Base-by-base conservation (phyloP, 2,329 filamentous ascomycete genomes). In the Arthrobotrys pseudoclavata region DNA sequence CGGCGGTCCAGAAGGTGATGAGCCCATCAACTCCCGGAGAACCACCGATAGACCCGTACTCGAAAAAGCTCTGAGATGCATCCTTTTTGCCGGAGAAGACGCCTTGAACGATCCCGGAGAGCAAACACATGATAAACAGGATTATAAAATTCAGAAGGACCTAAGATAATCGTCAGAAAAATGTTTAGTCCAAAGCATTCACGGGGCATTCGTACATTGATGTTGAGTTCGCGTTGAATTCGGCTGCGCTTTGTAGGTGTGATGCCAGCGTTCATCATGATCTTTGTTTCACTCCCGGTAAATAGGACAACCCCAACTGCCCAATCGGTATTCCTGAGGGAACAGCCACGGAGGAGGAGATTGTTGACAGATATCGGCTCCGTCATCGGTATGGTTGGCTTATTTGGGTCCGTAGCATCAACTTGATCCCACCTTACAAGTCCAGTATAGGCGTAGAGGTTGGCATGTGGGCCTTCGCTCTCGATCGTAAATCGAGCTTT, bases 181-280 rank as follows among this genome's bases (percentile, higher is more conserved):
- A 18, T 20, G n/a, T 1, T 5, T 1, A 18, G 42, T 20, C 5
- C 7, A 18, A 45, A n/a, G 15, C 4, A 12, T 18, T 45, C 4
- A 18, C 4, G 22, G 26, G 20, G 60, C 4, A 22, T 29, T 22
- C 68, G 3, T 72, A 99, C 94, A 84, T 97, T 97, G 88, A 93
- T 96, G 86, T 99, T 99, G 81, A 99, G 88, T 83, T 97, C 94
- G 79, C 93, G 91, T 66, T 94, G 93, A 81, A 99, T 94, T 80
- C 93, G 90, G 42, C 96, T 90, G 79, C 95, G 92, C 86, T 99
- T 99, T 83, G 90, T 97, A 12, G 96, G 96, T 0, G 96, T 99
- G 79, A 95, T 91, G 76, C 96, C 96, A 29, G 96, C 92, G 83
- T 99, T 99, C 86, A 97, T 92, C 96, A 99, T 99, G 83, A 97